Percentiles rank a stretch among this genome's conserved stretches.
Evolutionary conservation across 176 grass and related monocot species (phyloP).

Genomic region (Oryza brachyantha): DNA sequence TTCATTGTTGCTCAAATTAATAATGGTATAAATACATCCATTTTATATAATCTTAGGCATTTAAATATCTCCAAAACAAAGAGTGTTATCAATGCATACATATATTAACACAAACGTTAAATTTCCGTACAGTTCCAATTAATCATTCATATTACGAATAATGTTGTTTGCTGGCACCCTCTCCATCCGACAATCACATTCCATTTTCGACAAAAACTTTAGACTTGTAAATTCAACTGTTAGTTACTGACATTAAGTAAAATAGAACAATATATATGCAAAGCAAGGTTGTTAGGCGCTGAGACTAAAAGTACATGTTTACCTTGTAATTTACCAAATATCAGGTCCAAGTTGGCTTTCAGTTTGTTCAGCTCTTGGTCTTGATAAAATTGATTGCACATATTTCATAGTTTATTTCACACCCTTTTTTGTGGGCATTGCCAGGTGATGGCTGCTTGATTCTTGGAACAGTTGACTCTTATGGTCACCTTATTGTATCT

Average conservation of each 20-base stretch:
- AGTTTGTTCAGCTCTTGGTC: neutral
- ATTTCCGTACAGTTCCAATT: no score
- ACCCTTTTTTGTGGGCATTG: slow-evolving; percentile 1
- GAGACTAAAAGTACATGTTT: neutral
- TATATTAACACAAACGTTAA: no score
- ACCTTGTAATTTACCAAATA: neutral
- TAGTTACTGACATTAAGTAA: neutral
- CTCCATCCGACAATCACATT: no score
- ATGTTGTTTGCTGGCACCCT: no score
- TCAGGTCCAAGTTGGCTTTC: neutral
- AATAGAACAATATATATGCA: neutral
- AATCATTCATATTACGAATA: no score
- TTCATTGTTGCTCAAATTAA: no score
- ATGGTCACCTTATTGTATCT: slow-evolving; percentile 88
- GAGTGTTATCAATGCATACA: no score
- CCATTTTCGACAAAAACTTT: no score
- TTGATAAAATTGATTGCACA: neutral
- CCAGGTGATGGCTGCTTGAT: slow-evolving; percentile 79
- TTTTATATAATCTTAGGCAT: no score
- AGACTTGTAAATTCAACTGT: neutral
- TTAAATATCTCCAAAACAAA: no score
- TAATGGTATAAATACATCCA: no score
- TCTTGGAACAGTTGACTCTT: slow-evolving; percentile 80
- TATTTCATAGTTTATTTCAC: neutral
- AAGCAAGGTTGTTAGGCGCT: neutral